Evolutionary conservation across 768 basidiomycete genomes (phyloP).

Genomic region (Tricholoma flavovirens): DNA sequence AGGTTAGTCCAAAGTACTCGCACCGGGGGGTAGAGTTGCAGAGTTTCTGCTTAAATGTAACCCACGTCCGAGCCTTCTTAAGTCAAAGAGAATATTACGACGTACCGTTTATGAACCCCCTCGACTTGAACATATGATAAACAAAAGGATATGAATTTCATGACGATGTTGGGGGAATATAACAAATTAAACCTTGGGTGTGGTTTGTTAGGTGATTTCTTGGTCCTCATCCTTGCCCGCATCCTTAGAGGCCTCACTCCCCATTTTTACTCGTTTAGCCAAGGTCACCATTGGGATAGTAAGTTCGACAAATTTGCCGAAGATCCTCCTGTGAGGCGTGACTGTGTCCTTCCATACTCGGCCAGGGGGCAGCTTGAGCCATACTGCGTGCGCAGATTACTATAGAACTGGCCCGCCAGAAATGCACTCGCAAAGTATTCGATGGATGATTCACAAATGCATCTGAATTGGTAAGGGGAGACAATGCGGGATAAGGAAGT

Average conservation of each 20-base stretch:
- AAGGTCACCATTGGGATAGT: conserved; percentile 46
- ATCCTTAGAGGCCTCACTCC: neutral
- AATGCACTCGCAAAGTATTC: conserved; percentile 47
- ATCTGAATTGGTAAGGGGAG: conserved; percentile 22
- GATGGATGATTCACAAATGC: conserved; percentile 29
- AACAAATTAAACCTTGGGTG: conserved; percentile 37
- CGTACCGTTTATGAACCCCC: conserved; percentile 51
- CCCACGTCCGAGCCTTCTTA: neutral
- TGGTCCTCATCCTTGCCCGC: conserved; percentile 22
- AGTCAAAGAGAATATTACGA: neutral
- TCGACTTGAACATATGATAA: conserved; percentile 14
- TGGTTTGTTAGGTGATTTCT: conserved; percentile 46
- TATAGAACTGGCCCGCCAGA: conserved; percentile 31
- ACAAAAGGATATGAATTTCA: neutral
- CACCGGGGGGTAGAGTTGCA: conserved; percentile 50
- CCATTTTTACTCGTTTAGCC: conserved; percentile 17
- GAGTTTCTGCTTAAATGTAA: conserved; percentile 31
- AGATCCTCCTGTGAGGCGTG: conserved; percentile 37
- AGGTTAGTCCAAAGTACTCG: conserved; percentile 14
- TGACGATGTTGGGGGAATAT: too few relatives aligned
- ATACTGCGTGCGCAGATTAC: conserved; percentile 26
- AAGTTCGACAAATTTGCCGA: conserved; percentile 48
- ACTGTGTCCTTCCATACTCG: conserved; percentile 49
- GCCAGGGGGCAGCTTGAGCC: conserved; percentile 41
- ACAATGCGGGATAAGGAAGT: conserved; percentile 41